Conservation (phyloP, 768 basidiomycete genomes). For the Rhizopogon sp. region DNA sequence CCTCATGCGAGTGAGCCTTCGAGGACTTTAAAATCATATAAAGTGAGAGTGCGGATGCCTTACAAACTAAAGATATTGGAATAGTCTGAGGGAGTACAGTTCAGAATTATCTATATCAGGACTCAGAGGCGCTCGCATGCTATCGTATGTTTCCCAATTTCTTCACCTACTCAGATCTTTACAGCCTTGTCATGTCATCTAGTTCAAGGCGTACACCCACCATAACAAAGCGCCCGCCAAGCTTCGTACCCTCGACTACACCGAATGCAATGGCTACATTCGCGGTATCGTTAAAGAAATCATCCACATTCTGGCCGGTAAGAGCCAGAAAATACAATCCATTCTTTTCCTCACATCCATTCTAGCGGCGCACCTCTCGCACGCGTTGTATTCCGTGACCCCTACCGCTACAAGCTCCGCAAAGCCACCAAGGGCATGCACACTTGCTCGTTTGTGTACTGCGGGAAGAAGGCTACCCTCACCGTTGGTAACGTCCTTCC, state of each 20-base stretch:
- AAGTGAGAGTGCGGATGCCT: slow-evolving; percentile 16
- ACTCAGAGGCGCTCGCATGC: slow-evolving; percentile 90
- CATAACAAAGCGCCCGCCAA: slow-evolving; percentile 91
- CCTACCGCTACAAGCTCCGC: slow-evolving; percentile 99
- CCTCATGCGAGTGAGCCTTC: slow-evolving; percentile 88
- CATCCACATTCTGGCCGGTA: slow-evolving; percentile 98
- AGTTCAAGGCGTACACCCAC: slow-evolving; percentile 98
- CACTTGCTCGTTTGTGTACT: slow-evolving; percentile 99
- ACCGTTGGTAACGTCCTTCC: slow-evolving; percentile 97
- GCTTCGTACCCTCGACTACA: slow-evolving; percentile 92
- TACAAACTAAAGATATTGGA: slow-evolving; percentile 85
- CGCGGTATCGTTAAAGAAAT: slow-evolving; percentile 99
- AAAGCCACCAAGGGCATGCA: slow-evolving; percentile 96
- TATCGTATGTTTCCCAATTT: slow-evolving; percentile 56
- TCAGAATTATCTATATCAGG: slow-evolving; percentile 66
- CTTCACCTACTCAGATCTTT: background rate
- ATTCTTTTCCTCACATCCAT: background rate
- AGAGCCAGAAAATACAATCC: slow-evolving; percentile 22
- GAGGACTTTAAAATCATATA: slow-evolving; percentile 12
- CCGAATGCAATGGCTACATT: slow-evolving; percentile 97
- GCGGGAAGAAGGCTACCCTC: slow-evolving; percentile 96
- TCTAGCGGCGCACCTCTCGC: slow-evolving; percentile 95
- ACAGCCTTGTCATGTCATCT: slow-evolving; percentile 6
- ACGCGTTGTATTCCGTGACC: slow-evolving; percentile 98
- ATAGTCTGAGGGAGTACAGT: slow-evolving; percentile 49